Percentiles rank a stretch among this genome's conserved stretches.
Evolutionary conservation across 2,329 filamentous ascomycete species (phyloP).

Genomic region (Curvularia lunata): DNA sequence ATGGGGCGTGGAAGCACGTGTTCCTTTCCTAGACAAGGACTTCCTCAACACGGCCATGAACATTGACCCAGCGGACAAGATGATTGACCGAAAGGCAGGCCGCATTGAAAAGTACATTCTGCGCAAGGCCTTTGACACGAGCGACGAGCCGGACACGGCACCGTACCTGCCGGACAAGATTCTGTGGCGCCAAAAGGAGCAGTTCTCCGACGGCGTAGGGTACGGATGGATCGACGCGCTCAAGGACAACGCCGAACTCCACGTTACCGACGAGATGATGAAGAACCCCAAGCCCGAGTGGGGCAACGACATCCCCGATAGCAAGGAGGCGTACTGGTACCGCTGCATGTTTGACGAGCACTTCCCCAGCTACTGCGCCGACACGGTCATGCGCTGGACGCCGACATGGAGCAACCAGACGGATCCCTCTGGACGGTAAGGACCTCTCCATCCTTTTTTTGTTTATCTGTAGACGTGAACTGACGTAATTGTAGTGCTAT

Average conservation of each 20-base stretch:
- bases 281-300: constrained; percentile 97
- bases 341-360: constrained; percentile 98
- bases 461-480: not conserved
- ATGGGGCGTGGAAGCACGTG: constrained; percentile 96
- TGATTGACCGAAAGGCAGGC: constrained; percentile 77
- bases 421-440: constrained; percentile 88
- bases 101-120: constrained; percentile 97
- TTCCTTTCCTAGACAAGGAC: constrained; percentile 96
- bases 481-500: constrained; percentile 39
- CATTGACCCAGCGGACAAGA: constrained; percentile 92
- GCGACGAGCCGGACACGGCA: constrained; percentile 77
- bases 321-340: constrained; percentile 99
- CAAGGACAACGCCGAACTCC: constrained; percentile 88
- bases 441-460: not conserved
- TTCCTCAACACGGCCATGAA: constrained; percentile 94
- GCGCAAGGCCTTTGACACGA: constrained; percentile 95
- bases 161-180: constrained; percentile 97
- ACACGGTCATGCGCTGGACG: constrained; percentile 94
- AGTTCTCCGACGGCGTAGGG: constrained; percentile 97
- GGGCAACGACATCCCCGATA: constrained; percentile 90
- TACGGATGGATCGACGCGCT: constrained; percentile 99
- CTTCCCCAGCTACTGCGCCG: constrained; percentile 89
- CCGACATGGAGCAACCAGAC: constrained; percentile 97
- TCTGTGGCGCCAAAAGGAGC: constrained; percentile 98
- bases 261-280: constrained; percentile 98